Conservation (phyloP, 2,329 filamentous ascomycete species). For the Coccinonectria pachysandricola region DNA sequence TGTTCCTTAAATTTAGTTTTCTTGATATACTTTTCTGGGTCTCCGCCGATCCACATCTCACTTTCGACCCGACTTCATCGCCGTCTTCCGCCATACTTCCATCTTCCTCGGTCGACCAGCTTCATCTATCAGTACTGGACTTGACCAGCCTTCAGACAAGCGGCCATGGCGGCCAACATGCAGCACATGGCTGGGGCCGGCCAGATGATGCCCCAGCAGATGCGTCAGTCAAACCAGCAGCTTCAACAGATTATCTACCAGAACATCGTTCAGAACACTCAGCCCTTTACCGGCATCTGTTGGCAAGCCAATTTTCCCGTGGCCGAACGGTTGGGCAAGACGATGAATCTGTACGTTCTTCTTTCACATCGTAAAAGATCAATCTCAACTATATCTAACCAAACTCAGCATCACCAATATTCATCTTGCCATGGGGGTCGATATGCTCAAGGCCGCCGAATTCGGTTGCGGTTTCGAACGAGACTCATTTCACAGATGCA, state of each 20-base stretch:
- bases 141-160: no score
- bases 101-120: no score
- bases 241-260: slow-evolving; percentile 31
- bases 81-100: no score
- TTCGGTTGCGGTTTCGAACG: slow-evolving; percentile 38
- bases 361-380: slow-evolving; percentile 1
- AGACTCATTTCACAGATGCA: slow-evolving; percentile 34
- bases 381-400: slow-evolving; percentile 11
- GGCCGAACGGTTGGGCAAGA: slow-evolving; percentile 32
- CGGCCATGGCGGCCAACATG: slow-evolving; percentile 52
- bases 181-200: slow-evolving; percentile 42
- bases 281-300: slow-evolving; percentile 19
- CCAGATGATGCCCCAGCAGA: slow-evolving; percentile 35
- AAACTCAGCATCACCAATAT: slow-evolving; percentile 39
- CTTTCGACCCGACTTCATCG: slow-evolving; percentile 1
- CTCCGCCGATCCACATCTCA: slow-evolving; percentile 1
- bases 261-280: slow-evolving; percentile 26
- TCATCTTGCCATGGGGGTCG: slow-evolving; percentile 32
- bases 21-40: slow-evolving; percentile 1
- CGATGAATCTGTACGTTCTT: slow-evolving; percentile 31
- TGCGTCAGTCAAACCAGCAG: slow-evolving; percentile 21
- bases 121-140: no score
- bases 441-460: slow-evolving; percentile 31
- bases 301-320: slow-evolving; percentile 31
- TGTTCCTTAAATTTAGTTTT: slow-evolving; percentile 1